Evolutionary conservation across 2,329 filamentous ascomycete species (phyloP).

Genomic region (Leptographium wingfieldii): DNA sequence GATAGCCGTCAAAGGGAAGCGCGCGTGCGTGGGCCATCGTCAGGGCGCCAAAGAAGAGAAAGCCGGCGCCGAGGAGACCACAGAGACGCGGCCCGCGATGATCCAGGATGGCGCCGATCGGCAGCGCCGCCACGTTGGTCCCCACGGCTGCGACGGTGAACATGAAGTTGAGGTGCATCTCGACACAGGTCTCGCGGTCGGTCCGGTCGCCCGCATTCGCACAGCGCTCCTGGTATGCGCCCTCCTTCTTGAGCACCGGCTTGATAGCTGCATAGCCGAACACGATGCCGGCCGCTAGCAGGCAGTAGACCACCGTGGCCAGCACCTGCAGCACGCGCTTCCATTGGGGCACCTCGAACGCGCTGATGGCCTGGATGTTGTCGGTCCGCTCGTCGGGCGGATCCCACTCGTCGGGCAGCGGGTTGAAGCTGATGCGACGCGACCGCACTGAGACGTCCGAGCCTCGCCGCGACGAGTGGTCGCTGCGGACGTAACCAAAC

Average conservation of each 20-base stretch:
- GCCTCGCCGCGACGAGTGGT: conserved; percentile 26
- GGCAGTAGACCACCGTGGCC: conserved; percentile 26
- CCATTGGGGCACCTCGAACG: conserved; percentile 42
- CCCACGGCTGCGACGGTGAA: conserved; percentile 82
- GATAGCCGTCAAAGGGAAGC: conserved; percentile 61
- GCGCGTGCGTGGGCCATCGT: conserved; percentile 64
- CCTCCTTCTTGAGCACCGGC: conserved; percentile 61
- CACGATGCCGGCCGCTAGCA: conserved; percentile 61
- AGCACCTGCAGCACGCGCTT: conserved; percentile 34
- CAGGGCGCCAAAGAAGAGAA: conserved; percentile 56
- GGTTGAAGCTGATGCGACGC: conserved; percentile 40
- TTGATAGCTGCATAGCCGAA: conserved; percentile 82
- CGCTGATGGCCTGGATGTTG: conserved; percentile 33
- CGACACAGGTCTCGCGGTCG: conserved; percentile 31
- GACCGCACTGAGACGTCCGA: conserved; percentile 35
- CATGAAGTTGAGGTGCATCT: conserved; percentile 71
- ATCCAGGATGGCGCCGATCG: conserved; percentile 76
- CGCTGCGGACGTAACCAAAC: conserved; percentile 28
- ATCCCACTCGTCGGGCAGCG: conserved; percentile 39
- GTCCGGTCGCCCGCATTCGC: conserved; percentile 12
- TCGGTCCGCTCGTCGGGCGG: conserved; percentile 26
- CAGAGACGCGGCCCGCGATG: conserved; percentile 67
- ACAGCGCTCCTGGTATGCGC: conserved; percentile 57
- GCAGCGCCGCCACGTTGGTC: conserved; percentile 77
- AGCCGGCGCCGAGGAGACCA: conserved; percentile 56